Evolutionary conservation across 352 stramenopile genomes (phyloP).

Genomic region (Thraustochytrium striatum): DNA sequence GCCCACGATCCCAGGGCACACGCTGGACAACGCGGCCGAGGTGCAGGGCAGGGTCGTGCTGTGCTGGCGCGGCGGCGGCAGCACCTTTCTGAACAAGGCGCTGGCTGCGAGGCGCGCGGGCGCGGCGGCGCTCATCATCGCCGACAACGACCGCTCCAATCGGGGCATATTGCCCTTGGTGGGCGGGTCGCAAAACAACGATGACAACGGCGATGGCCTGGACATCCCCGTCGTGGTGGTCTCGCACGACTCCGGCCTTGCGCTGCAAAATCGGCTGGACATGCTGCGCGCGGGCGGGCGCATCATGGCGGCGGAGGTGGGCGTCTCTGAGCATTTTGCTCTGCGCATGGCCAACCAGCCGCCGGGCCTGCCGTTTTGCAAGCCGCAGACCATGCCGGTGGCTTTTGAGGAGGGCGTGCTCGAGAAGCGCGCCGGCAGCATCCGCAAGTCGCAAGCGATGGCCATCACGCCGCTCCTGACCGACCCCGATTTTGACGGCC

Average conservation of each 20-base stretch:
- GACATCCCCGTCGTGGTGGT: constrained; percentile 11
- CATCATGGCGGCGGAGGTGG: not conserved
- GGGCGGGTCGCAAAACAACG: not conserved
- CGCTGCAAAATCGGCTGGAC: not conserved
- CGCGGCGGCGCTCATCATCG: not conserved
- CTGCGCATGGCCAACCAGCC: not conserved
- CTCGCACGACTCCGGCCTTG: not conserved
- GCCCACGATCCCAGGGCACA: not conserved
- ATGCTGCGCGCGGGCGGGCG: not conserved
- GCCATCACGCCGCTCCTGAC: no score
- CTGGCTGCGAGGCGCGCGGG: not conserved
- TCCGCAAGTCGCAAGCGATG: no score
- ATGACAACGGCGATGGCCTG: not conserved
- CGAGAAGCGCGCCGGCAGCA: not conserved
- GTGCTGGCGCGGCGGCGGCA: not conserved
- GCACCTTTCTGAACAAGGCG: constrained; percentile 10
- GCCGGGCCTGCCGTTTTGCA: not conserved
- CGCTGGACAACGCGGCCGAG: not conserved
- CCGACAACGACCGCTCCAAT: constrained; percentile 6
- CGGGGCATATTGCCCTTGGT: constrained; percentile 2
- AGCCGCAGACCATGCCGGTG: not conserved
- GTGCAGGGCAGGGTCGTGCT: not conserved
- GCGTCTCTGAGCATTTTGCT: not conserved
- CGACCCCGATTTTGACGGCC: no score
- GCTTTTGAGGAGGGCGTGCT: not conserved